Percentiles rank a stretch among this genome's conserved stretches.
Conservation (phyloP, 805 yeast genomes). For the Spencermartinsiella europaea region DNA sequence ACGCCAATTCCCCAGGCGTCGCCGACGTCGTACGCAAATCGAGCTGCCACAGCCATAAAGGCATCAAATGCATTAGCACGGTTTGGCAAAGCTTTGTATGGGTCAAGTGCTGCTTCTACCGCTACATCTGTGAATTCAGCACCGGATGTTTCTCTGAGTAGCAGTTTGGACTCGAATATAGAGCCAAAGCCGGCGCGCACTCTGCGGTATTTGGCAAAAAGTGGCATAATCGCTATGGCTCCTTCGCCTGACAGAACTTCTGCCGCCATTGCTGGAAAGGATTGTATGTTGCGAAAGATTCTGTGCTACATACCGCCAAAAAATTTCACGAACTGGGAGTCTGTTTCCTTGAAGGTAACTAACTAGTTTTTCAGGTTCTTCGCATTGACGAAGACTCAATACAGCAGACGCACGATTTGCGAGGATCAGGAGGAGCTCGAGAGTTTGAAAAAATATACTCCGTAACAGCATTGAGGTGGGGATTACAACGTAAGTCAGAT, state of each 20-base stretch:
- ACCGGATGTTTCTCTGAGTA: background rate
- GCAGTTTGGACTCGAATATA: background rate
- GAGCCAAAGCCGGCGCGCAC: background rate
- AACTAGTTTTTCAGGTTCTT: slow-evolving; percentile 19
- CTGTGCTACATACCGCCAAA: slow-evolving; percentile 4
- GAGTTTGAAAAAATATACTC: slow-evolving; percentile 25
- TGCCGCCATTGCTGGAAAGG: slow-evolving; percentile 29
- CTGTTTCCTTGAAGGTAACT: slow-evolving; percentile 1
- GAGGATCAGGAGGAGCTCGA: slow-evolving; percentile 16
- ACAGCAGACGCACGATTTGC: slow-evolving; percentile 10
- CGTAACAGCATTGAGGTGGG: slow-evolving; percentile 34
- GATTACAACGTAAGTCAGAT: slow-evolving; percentile 21
- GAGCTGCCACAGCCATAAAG: slow-evolving; percentile 20
- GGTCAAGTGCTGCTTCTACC: slow-evolving; percentile 4
- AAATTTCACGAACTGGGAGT: background rate
- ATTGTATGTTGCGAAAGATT: slow-evolving; percentile 13
- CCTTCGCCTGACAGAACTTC: slow-evolving; percentile 20
- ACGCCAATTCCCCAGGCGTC: slow-evolving; percentile 1
- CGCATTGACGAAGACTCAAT: slow-evolving; percentile 7
- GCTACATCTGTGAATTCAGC: background rate
- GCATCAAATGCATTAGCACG: slow-evolving; percentile 22
- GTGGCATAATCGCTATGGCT: slow-evolving; percentile 29
- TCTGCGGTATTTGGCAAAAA: slow-evolving; percentile 14
- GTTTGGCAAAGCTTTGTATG: slow-evolving; percentile 24
- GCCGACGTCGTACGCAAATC: slow-evolving; percentile 13